A percentile compares a stretch with the other conserved stretches of the same genome.
Evolutionary conservation across 768 basidiomycete genomes (phyloP).

Genomic region (Myochromella boudieri): DNA sequence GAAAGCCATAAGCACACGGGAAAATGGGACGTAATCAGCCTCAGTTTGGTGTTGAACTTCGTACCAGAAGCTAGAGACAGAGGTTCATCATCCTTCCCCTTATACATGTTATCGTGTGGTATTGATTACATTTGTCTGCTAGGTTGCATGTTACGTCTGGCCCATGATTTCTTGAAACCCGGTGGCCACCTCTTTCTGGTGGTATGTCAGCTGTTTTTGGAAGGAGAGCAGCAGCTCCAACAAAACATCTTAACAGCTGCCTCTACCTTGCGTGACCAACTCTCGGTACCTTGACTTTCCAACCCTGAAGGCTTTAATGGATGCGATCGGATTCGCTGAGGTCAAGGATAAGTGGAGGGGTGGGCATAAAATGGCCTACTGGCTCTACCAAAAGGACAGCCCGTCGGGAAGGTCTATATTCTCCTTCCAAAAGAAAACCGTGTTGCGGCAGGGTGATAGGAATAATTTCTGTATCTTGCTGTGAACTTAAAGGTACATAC

Average conservation of each 20-base stretch:
- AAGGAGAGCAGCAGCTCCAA: neutral
- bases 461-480: constrained; percentile 77
- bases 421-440: constrained; percentile 51
- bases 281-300: constrained; percentile 77
- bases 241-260: constrained; percentile 53
- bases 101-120: neutral
- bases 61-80: constrained; percentile 72
- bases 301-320: constrained; percentile 58
- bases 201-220: constrained; percentile 40
- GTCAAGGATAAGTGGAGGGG: constrained; percentile 59
- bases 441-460: constrained; percentile 64
- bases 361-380: constrained; percentile 86
- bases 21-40: constrained; percentile 78
- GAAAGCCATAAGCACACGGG: constrained; percentile 46
- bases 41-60: constrained; percentile 90
- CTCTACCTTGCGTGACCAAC: constrained; percentile 81
- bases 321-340: constrained; percentile 59
- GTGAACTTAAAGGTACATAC: constrained; percentile 16
- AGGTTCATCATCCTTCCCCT: constrained; percentile 46
- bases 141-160: constrained; percentile 74
- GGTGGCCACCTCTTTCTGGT: constrained; percentile 70
- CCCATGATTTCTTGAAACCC: constrained; percentile 52
- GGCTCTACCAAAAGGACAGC: constrained; percentile 63
- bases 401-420: constrained; percentile 6
- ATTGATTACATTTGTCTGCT: constrained; percentile 6